Evolutionary conservation across 2,329 filamentous ascomycete species (phyloP).

Genomic region (Fusarium globosum): DNA sequence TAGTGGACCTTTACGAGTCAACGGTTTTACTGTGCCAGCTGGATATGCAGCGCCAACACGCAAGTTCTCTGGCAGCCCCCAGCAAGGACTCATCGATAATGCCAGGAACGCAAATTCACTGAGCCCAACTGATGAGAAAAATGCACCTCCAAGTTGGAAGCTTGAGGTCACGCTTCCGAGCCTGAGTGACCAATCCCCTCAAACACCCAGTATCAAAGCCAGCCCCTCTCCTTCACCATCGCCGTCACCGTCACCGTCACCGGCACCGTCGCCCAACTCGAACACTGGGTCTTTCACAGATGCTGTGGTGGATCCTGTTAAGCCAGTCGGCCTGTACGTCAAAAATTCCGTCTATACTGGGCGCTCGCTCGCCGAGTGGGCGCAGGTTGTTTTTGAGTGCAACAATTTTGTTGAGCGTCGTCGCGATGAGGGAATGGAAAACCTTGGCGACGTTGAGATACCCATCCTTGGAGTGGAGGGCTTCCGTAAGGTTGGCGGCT

Average conservation of each 20-base stretch:
- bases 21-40: conserved; percentile 53
- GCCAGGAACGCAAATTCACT: conserved; percentile 62
- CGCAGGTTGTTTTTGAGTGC: conserved; percentile 78
- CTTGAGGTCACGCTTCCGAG: conserved; percentile 40
- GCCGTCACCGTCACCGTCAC: conserved; percentile 19
- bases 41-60: conserved; percentile 58
- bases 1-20: conserved; percentile 52
- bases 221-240: conserved; percentile 18
- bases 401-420: conserved; percentile 84
- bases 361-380: conserved; percentile 82
- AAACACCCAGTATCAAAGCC: conserved; percentile 5
- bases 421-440: conserved; percentile 76
- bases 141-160: conserved; percentile 23
- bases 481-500: conserved; percentile 52
- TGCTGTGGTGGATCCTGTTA: conserved; percentile 55
- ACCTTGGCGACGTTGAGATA: conserved; percentile 73
- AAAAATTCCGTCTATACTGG: conserved; percentile 72
- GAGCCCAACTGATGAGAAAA: conserved; percentile 47
- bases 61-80: conserved; percentile 59
- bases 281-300: conserved; percentile 40
- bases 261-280: conserved; percentile 32
- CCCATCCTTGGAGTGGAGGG: conserved; percentile 56
- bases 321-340: conserved; percentile 59
- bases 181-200: conserved; percentile 25
- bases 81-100: conserved; percentile 60